A percentile compares a stretch with the other conserved stretches of the same genome.
Evolutionary conservation across 164 flowering plant species (phyloP).

Genomic region (Stephania japonica): DNA sequence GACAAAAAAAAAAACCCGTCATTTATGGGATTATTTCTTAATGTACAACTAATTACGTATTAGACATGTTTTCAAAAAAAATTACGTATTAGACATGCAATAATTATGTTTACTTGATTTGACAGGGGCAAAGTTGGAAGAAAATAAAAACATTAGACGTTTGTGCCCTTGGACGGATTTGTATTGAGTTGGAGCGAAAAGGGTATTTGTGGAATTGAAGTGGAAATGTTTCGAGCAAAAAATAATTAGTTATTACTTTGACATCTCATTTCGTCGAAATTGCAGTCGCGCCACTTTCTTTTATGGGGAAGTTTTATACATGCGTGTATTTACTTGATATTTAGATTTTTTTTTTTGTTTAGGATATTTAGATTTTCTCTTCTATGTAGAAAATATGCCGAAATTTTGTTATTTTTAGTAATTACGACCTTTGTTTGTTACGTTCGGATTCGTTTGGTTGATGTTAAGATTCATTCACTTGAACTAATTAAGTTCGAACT

Average conservation of each 20-base stretch:
- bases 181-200: not conserved
- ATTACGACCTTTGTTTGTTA: too few species aligned
- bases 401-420: not conserved
- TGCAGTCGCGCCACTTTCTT: not conserved
- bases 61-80: too few species aligned
- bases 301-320: not conserved
- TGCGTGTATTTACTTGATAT: not conserved
- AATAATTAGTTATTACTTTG: not conserved
- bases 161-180: not conserved
- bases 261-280: not conserved
- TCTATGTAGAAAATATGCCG: not conserved
- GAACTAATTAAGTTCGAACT: too few species aligned
- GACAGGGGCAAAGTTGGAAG: not conserved
- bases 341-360: not conserved
- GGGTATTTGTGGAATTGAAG: not conserved
- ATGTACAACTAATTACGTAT: conserved; percentile 3
- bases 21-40: conserved; percentile 13
- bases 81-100: too few species aligned
- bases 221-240: not conserved
- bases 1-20: too few species aligned
- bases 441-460: too few species aligned
- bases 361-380: not conserved
- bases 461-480: too few species aligned
- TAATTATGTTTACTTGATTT: not conserved
- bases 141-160: not conserved